Evolutionary conservation across 192 early-diverging fungal species (phyloP), one percentile per base, ranked within the genome.

Genomic region (Spinellus fusiger): DNA sequence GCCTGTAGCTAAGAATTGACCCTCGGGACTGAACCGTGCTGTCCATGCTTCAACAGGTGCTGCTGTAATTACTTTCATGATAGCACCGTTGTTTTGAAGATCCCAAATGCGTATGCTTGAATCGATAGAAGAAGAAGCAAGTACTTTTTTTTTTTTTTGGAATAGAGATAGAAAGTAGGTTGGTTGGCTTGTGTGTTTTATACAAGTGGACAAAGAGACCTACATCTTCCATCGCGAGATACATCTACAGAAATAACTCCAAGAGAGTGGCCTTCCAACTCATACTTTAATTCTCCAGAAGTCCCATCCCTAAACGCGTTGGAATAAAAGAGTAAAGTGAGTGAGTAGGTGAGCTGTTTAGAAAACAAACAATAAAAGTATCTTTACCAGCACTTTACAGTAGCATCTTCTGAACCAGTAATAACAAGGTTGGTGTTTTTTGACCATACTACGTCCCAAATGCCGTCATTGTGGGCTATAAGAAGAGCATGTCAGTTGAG

Each of bases 361-460:
- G 57, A 15, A 31, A 49, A 23, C 15, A 22, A 23, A 28, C 20
- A 0, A 44, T 7, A 2, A 33, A n/a, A 15, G 18, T 20, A 16
- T 20, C 28, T 79, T 26, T 73, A 88, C 90, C 92, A 94, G 65
- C 87, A 73, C 67, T 89, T 91, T 59, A 93, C 79, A 12, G 85
- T 84, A 38, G 85, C 83, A 55, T 94, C 92, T 6, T 86, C 79
- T 31, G 88, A 89, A 13, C 88, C 89, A 31, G 92, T 88, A 18
- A 87, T 64, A 12, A 94, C 85, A 38, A 77, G 61, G 65, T 88
- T 80, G 8, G 81, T 77, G 46, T 79, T 68, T 29, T 73, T 76
- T 22, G 84, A 79, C 90, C 92, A 94, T n/a, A 83, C 80, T 5
- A 88, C 86, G 48, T 80, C 67, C 92, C 92, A 94, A 58, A 94